Percentiles rank a stretch among this genome's conserved stretches.
Conservation (phyloP, 75 land plant species). For the Selaginella tamariscina region DNA sequence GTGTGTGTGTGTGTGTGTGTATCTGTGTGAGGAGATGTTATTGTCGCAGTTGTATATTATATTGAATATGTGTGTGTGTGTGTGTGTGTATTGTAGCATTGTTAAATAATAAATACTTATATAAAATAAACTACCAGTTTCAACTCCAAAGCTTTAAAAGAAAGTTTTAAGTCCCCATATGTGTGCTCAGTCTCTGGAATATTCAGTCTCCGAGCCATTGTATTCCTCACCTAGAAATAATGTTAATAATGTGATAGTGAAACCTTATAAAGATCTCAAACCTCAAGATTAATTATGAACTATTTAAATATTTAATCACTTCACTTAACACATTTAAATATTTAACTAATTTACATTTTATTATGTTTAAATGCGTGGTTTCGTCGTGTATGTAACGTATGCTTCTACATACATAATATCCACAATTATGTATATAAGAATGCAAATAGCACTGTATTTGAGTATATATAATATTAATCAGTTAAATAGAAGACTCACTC, state of each 20-base stretch:
- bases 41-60: too few relatives aligned
- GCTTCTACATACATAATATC: neutral
- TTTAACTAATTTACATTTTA: too few relatives aligned
- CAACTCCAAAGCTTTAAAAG: constrained; percentile 31
- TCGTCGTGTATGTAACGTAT: neutral
- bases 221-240: constrained; percentile 46
- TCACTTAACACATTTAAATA: neutral
- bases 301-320: neutral
- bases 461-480: too few relatives aligned
- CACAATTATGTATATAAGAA: neutral
- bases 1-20: too few relatives aligned
- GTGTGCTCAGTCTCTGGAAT: constrained; percentile 67
- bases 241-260: neutral
- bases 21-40: too few relatives aligned
- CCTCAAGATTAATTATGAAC: neutral
- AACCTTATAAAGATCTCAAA: neutral
- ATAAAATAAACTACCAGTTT: constrained; percentile 19
- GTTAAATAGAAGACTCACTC: constrained; percentile 41
- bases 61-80: too few relatives aligned
- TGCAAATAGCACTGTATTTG: neutral
- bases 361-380: neutral
- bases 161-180: constrained; percentile 64
- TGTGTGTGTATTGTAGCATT: too few relatives aligned
- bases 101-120: too few relatives aligned
- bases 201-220: constrained; percentile 63